Base-by-base conservation (phyloP, 208 protist species). In the Acanthamoeba triangularis region DNA sequence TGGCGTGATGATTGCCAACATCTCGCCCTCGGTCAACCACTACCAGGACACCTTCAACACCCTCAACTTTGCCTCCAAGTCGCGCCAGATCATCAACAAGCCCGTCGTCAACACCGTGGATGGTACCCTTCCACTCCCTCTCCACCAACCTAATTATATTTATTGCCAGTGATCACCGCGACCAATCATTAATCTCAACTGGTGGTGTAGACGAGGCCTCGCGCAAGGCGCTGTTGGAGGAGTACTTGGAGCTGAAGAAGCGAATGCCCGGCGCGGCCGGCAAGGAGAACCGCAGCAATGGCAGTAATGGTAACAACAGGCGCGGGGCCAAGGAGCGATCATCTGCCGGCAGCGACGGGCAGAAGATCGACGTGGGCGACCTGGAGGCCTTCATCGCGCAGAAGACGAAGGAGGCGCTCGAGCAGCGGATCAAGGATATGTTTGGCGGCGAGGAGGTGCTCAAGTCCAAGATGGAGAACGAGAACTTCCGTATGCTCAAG, bases 11-110 rank as follows among this genome's bases (percentile, higher is more conserved):
- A 99, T 98, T 59, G 98, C 98, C 14, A 98, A 98, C 93, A 90
- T 98, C 16, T 95, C 67, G 52, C 95, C 97, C 25, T 97, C 96
- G 18, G 93, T 74, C 13, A 4, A 96, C 14, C 92, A 47, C n/a
- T 98, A 97, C 74, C 97, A 99, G 74, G 98, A 99, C 90, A 97
- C 97, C 16, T 93, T 97, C 61, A 99, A 98, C 95, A 99, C 98
- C 23, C 96, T 99, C 41, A 97, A 98, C 74, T 99, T 98, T 72
- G 98, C 98, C 74, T 84, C 69, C 28, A 96, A 96, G 59, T 78
- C 67, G 10, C 13, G 87, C 65, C 35, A 49, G 59, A 93, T 96
- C 67, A 59, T 96, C 25, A 96, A 95, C 84, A 93, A 94, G 14
- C 84, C 84, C 30, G 47, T 80, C 20, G 76, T 94, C 11, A 28